phyloP scores from a whole-genome alignment of 345 rosid genomes.

The Psidium friedrichsthalianum region DNA sequence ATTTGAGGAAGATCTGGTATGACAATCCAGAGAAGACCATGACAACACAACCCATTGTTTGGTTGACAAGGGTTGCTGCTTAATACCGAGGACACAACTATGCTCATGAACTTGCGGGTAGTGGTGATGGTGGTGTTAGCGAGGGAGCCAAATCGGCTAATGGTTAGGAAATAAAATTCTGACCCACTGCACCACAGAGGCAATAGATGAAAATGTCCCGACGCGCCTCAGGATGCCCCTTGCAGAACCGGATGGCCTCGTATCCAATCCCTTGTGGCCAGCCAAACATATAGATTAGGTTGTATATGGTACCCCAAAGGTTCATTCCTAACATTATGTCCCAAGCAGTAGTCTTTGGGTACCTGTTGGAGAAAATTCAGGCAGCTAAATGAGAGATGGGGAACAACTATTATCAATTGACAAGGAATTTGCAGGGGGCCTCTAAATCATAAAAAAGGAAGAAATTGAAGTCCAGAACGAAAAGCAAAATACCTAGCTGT shows the following conservation, averaged over 20 bases:
- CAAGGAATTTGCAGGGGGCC: not conserved
- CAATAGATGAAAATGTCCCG: slow-evolving; percentile 81
- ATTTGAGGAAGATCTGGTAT: slow-evolving; percentile 86
- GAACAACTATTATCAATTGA: not conserved
- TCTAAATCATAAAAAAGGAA: not conserved
- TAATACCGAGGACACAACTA: slow-evolving; percentile 72
- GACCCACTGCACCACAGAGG: slow-evolving; percentile 92
- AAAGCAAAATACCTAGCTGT: slow-evolving; percentile 42
- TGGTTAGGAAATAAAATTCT: slow-evolving; percentile 91
- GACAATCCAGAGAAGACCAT: slow-evolving; percentile 96
- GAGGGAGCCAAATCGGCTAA: slow-evolving; percentile 85
- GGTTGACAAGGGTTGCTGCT: slow-evolving; percentile 74
- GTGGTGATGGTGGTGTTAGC: slow-evolving; percentile 95
- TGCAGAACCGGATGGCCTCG: slow-evolving; percentile 66
- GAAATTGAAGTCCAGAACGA: not conserved
- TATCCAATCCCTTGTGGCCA: slow-evolving; percentile 68
- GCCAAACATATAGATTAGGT: slow-evolving; percentile 82
- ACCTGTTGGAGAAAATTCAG: slow-evolving; percentile 27
- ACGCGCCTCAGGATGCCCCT: slow-evolving; percentile 85
- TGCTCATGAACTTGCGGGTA: slow-evolving; percentile 87
- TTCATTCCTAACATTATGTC: slow-evolving; percentile 97
- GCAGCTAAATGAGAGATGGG: not conserved
- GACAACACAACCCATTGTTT: slow-evolving; percentile 83
- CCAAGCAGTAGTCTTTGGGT: slow-evolving; percentile 86
- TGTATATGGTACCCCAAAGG: slow-evolving; percentile 90